A percentile compares a stretch with the other conserved stretches of the same genome.
phyloP scores from a whole-genome alignment of 108 stramenopile genomes.

The Bacterosira constricta region DNA sequence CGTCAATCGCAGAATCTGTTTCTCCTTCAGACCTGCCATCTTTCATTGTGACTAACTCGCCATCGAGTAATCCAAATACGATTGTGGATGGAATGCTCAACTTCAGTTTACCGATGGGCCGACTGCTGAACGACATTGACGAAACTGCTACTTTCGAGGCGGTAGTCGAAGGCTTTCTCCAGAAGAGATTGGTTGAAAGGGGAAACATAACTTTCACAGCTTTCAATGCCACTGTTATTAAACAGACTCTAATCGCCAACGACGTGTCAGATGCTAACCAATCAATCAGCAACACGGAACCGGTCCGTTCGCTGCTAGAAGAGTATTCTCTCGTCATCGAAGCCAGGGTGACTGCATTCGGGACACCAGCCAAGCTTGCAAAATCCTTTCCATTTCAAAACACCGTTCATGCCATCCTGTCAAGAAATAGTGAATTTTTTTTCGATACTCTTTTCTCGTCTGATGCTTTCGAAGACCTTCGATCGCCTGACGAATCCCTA shows the following conservation, averaged over 20 bases:
- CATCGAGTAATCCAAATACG: neutral
- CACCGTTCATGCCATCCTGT: neutral
- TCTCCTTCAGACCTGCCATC: neutral
- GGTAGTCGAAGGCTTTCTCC: conserved; percentile 26
- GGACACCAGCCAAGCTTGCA: conserved; percentile 10
- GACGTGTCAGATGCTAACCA: neutral
- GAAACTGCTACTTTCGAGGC: conserved; percentile 20
- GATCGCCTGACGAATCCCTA: neutral
- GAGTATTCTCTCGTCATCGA: conserved; percentile 11
- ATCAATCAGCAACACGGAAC: neutral
- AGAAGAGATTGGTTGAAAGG: neutral
- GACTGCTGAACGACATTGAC: neutral
- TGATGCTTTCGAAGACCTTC: neutral
- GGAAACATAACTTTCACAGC: neutral
- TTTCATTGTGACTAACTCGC: neutral
- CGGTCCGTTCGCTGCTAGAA: neutral
- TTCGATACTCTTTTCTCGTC: conserved; percentile 19
- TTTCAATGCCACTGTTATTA: conserved; percentile 10
- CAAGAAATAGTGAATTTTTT: conserved; percentile 19
- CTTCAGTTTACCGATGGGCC: conserved; percentile 13
- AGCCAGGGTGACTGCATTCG: conserved; percentile 7
- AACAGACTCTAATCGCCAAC: conserved; percentile 2
- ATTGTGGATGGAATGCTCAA: conserved; percentile 7
- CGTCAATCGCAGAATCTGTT: neutral
- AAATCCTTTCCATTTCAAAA: conserved; percentile 21